Percentiles rank a stretch among this genome's conserved stretches.
Evolutionary conservation across 768 basidiomycete genomes (phyloP).

Genomic region (Megacollybia marginata): DNA sequence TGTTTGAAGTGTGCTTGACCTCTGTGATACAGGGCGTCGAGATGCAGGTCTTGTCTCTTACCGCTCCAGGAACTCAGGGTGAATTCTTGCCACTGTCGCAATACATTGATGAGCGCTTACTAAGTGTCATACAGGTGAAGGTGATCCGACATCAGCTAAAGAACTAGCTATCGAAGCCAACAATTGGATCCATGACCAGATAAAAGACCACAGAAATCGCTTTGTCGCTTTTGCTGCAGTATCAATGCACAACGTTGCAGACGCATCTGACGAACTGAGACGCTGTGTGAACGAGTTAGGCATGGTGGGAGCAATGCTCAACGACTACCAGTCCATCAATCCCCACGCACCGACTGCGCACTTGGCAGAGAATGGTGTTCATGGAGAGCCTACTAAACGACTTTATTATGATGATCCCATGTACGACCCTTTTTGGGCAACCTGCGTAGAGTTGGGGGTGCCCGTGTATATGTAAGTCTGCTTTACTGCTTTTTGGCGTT

Average conservation of each 20-base stretch:
- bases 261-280: slow-evolving; percentile 9
- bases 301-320: slow-evolving; percentile 10
- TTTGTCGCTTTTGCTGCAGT: slow-evolving; percentile 12
- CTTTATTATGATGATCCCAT: background rate
- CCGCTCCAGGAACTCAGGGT: slow-evolving; percentile 10
- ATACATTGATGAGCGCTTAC: too few species aligned
- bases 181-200: slow-evolving; percentile 7
- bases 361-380: background rate
- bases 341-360: background rate
- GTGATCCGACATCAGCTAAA: slow-evolving; percentile 9
- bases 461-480: slow-evolving; percentile 9
- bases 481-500: slow-evolving; percentile 3
- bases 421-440: slow-evolving; percentile 6
- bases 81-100: background rate
- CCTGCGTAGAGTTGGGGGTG: slow-evolving; percentile 9
- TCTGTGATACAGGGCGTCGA: slow-evolving; percentile 5
- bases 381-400: background rate
- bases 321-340: background rate
- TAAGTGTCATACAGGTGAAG: background rate
- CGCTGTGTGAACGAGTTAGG: slow-evolving; percentile 10
- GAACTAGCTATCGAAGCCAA: slow-evolving; percentile 12
- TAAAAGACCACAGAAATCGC: slow-evolving; percentile 7
- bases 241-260: slow-evolving; percentile 12
- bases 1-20: too few species aligned
- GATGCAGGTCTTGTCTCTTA: slow-evolving; percentile 13